Conservation (phyloP, 129 eudicot species). For the Chrysanthemum makinoi region DNA sequence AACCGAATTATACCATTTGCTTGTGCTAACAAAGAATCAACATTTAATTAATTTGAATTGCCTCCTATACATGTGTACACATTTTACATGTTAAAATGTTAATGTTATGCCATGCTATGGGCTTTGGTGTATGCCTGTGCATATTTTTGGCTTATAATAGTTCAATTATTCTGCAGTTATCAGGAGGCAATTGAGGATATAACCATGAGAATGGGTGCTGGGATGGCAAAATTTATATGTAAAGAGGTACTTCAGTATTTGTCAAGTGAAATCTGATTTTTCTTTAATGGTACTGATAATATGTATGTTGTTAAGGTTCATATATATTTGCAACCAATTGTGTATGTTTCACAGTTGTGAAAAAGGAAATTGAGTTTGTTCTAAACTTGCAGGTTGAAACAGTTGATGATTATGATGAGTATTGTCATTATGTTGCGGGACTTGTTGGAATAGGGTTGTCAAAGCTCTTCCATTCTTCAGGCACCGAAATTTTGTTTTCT, state of each 20-base stretch:
- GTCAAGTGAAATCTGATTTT: neutral
- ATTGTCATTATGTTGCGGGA: conserved; percentile 98
- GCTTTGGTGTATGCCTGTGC: no score
- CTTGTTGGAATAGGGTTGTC: conserved; percentile 98
- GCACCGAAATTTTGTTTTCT: conserved; percentile 69
- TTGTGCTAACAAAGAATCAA: no score
- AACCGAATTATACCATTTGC: no score
- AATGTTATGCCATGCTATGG: no score
- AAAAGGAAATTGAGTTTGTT: conserved; percentile 20
- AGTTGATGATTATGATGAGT: conserved; percentile 88
- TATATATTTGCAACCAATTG: neutral
- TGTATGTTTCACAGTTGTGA: neutral
- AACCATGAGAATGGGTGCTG: conserved; percentile 98
- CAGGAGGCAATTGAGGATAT: conserved; percentile 97
- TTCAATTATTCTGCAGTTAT: conserved; percentile 52
- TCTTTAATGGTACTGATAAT: neutral
- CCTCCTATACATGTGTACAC: no score
- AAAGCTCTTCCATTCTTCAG: conserved; percentile 94
- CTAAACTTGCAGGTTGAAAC: conserved; percentile 73
- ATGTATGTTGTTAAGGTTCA: neutral
- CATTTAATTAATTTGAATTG: no score
- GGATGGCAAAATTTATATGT: conserved; percentile 97
- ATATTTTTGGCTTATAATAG: conserved; percentile 4
- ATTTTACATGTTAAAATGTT: no score
- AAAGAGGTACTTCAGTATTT: conserved; percentile 63